Base-by-base conservation (phyloP, 768 basidiomycete genomes). In the Termitomyces titanicus region DNA sequence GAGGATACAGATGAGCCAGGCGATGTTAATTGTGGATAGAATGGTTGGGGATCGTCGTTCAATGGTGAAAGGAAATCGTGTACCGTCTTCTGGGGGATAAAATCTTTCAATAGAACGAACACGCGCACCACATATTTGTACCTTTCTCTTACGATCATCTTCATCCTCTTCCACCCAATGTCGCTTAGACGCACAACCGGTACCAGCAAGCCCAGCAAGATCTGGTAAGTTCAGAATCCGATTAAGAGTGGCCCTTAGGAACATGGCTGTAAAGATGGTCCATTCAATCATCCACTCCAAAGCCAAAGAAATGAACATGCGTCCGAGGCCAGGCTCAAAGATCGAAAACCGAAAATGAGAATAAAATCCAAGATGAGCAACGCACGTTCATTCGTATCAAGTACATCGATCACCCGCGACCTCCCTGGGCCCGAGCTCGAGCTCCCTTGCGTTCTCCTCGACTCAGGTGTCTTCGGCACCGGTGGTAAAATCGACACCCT, bases 361-460 rank as follows among this genome's bases (percentile, higher is more conserved):
- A 13, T 8, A 51, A 50, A 45, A 17, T 17, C 6, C 5, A 15
- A 34, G 35, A 27, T 10, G 29, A 31, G 31, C n/a, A 39, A 66
- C 79, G 62, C 58, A 80, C 80, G 76, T 60, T 80, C 76, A 22
- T 62, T 63, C 12, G 66, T 68, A 62, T 82, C 79, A 31, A 82
- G 62, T 0, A 66, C 68, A 35, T 75, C 70, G 11, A 79, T 62
- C 5, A 79, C 63, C 53, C 68, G 72, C 2, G 78, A 79, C 15
- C 54, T 60, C n/a, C 53, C 51, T 15, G 55, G 45, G 54, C 66
- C 67, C 38, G 63, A 58, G 61, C 49, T 53, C 40, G 35, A 46
- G 47, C 39, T 20, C 31, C 20, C 8, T 48, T 38, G 31, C 13
- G 53, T 13, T 39, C 46, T 34, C 38, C 58, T 44, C 52, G 58